These are phyloP conservation scores for Auricularia heimuer DNA, from an alignment of 768 basidiomycete genomes.

Conservation along the genomic window DNA sequence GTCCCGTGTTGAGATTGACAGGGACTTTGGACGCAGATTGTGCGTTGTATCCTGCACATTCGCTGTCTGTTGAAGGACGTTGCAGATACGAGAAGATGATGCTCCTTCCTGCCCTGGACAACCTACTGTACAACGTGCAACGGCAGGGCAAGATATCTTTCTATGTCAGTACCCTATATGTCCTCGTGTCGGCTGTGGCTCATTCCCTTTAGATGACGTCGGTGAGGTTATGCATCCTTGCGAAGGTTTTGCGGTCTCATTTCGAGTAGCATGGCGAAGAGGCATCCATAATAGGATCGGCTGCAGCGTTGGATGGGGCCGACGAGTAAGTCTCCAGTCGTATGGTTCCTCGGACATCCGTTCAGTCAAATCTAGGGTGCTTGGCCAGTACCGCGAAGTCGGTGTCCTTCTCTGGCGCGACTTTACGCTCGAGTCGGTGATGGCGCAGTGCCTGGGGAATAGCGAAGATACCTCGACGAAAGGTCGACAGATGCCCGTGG, in stretches of 20 bases:
- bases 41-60: slow-evolving; percentile 19
- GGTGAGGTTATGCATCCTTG: slow-evolving; percentile 32
- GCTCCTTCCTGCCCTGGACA: slow-evolving; percentile 75
- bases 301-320: slow-evolving; percentile 68
- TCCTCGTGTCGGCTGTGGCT: slow-evolving; percentile 1
- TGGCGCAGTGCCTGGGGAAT: slow-evolving; percentile 91
- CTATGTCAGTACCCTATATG: slow-evolving; percentile 46
- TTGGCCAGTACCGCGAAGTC: slow-evolving; percentile 92
- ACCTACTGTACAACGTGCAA: slow-evolving; percentile 82
- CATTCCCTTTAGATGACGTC: slow-evolving; percentile 57
- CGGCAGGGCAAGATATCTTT: slow-evolving; percentile 90
- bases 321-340: slow-evolving; percentile 59
- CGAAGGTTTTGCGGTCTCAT: background rate
- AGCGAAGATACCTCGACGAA: slow-evolving; percentile 70
- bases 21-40: slow-evolving; percentile 55
- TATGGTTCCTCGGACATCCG: background rate
- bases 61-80: background rate
- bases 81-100: slow-evolving; percentile 69
- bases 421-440: slow-evolving; percentile 66
- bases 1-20: slow-evolving; percentile 44
- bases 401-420: slow-evolving; percentile 86
- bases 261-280: slow-evolving; percentile 71
- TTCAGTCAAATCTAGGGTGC: slow-evolving; percentile 38
- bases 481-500: slow-evolving; percentile 90
- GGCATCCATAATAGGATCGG: slow-evolving; percentile 81